Conservation (phyloP, 176 grass and related monocot genomes). For the Aegilops longissima region DNA sequence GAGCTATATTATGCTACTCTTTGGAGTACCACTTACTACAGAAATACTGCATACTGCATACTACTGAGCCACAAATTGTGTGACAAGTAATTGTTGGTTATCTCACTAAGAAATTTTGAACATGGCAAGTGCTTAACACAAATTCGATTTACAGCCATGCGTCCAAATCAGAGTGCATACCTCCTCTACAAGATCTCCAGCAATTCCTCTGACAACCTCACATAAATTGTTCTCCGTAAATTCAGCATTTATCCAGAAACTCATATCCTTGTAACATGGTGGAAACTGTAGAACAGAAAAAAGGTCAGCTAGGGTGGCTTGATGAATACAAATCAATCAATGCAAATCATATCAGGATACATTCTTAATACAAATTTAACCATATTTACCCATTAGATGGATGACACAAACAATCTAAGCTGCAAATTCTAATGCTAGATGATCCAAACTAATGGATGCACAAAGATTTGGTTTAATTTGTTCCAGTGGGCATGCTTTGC, state of each 20-base stretch:
- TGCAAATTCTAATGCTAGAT: not conserved
- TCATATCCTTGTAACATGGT: slow-evolving; percentile 99
- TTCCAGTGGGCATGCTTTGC: not conserved
- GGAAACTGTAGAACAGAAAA: slow-evolving; percentile 66
- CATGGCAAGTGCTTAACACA: not conserved
- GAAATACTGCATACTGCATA: not conserved
- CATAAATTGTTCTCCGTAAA: slow-evolving; percentile 99
- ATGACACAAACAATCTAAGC: not conserved
- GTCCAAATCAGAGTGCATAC: slow-evolving; percentile 39
- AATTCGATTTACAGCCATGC: not conserved
- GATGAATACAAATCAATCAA: not conserved
- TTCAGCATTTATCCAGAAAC: slow-evolving; percentile 92
- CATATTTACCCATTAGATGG: not conserved
- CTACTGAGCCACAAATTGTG: too few relatives aligned
- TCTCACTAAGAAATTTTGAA: too few relatives aligned
- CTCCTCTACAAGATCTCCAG: slow-evolving; percentile 96
- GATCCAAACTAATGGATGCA: not conserved
- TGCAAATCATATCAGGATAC: not conserved
- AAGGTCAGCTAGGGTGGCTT: not conserved
- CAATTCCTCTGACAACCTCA: slow-evolving; percentile 95
- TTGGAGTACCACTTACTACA: slow-evolving; percentile 12
- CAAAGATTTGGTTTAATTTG: slow-evolving; percentile 1
- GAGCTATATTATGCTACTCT: slow-evolving; percentile 16
- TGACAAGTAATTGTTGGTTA: too few relatives aligned
- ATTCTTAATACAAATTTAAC: not conserved